phyloP scores from a whole-genome alignment of 2,329 filamentous ascomycete species.

The Trichoderma atrobrunneum region DNA sequence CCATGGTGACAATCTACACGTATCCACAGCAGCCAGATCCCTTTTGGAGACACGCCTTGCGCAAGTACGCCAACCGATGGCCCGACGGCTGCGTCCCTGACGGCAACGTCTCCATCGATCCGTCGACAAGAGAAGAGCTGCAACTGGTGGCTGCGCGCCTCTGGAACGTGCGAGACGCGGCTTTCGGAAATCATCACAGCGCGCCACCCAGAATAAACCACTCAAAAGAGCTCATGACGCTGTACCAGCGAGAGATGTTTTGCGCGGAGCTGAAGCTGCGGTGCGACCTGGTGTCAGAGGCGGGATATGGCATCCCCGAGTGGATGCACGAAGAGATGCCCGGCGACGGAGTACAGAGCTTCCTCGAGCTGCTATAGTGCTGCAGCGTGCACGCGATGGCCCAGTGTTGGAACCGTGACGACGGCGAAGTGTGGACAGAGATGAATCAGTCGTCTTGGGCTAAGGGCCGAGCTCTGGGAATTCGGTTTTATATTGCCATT shows the following conservation, averaged over 20 bases:
- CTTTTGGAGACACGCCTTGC: slow-evolving; percentile 4
- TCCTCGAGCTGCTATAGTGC: slow-evolving; percentile 13
- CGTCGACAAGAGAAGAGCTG: neutral
- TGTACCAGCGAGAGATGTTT: slow-evolving; percentile 15
- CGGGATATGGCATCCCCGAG: neutral
- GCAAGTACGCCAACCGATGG: slow-evolving; percentile 6
- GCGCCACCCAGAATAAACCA: neutral
- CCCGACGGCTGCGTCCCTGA: neutral
- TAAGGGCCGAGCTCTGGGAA: neutral
- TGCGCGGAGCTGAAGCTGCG: slow-evolving; percentile 15
- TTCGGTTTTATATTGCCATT: slow-evolving; percentile 5
- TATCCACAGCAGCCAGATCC: neutral
- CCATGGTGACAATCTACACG: neutral
- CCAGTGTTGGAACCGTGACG: neutral
- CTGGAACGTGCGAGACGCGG: slow-evolving; percentile 6
- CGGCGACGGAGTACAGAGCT: slow-evolving; percentile 12
- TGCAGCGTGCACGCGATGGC: slow-evolving; percentile 15
- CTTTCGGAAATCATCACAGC: neutral
- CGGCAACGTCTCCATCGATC: neutral
- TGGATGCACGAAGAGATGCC: slow-evolving; percentile 3
- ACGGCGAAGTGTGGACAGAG: neutral
- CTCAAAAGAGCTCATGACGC: neutral
- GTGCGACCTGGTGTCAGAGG: neutral
- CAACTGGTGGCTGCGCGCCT: neutral
- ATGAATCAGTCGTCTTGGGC: slow-evolving; percentile 7